Evolutionary conservation across 768 basidiomycete species (phyloP), one percentile per base, ranked within the genome.

Genomic region (Steccherinum ochraceum): DNA sequence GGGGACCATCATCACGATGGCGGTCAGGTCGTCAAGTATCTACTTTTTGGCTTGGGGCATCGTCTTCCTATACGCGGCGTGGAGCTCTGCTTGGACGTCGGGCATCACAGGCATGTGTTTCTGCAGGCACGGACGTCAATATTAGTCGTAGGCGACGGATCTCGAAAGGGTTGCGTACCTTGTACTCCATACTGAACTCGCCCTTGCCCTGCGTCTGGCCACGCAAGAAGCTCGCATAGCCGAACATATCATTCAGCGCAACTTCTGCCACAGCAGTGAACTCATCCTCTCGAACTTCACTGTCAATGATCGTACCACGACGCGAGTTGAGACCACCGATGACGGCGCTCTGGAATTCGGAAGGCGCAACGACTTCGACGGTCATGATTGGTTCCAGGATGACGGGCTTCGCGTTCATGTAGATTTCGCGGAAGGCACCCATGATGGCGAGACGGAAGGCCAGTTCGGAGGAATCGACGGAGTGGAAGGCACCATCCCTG

Each of bases 341-440:
- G 51, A 99, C 96, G 52, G 79, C 78, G 56, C 88, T 87, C 67
- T 99, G 96, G 78, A 98, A 99, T 64, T 99, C 96, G 12, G 81
- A 76, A 2, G 96, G 96, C 0, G 95, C 94, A 35, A 97, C 86
- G 23, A 98, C 91, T 61, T 99, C 95, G 30, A 99, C 95, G 13
- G 81, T 89, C 95, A 99, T 99, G 69, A 98, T 86, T n/a, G 95
- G 95, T 65, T 99, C 95, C 39, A 99, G 71, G 50, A 99, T 86
- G 48, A 91, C 84, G 0, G 91, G 84, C 47, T 73, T 74, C 42
- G 90, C 84, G 56, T 77, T 77, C 56, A 75, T 73, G 75, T 88
- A 98, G 3, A 85, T 83, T 61, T 98, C 95, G 48, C 89, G 81
- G 78, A 97, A 94, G 0, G 93, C 94, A 48, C 92, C 88, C 39